Base-by-base conservation (phyloP, 2,329 filamentous ascomycete genomes). In the Sporothrix brunneoviolacea region DNA sequence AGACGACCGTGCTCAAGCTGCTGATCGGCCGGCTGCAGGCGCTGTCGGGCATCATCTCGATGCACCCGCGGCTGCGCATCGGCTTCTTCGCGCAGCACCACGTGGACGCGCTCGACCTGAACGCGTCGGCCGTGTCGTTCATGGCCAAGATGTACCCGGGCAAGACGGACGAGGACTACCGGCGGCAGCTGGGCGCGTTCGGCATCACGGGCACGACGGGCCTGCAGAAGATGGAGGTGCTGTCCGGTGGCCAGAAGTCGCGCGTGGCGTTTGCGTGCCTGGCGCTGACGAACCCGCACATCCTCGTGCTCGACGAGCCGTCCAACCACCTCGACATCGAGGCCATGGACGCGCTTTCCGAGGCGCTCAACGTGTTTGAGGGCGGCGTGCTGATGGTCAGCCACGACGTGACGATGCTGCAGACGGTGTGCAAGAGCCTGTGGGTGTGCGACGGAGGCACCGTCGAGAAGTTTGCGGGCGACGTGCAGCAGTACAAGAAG, bases 21-120 rank as follows among this genome's bases (percentile, higher is more conserved):
- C 83, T 98, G 54, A 95, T 93, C 57, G 88, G 89, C 56, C 88
- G 88, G 61, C 78, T 98, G 21, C 69, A 81, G 51, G 82, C 93
- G 4, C 82, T 83, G 0, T 76, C 80, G 48, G 93, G 93, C 58
- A 64, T 95, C 51, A 95, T 98, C 57, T 90, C 88, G 7, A 84
- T 90, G 61, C 84, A 98, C 67, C 84, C 93, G 30, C 83, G 93
- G 50, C 77, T 98, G 43, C 84, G 93, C 42, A 79, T 98, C 55
- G 93, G 93, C 39, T 98, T 94, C 80, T 98, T 98, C 64, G 93
- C 93, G 4, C 93, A 98, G 70, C 93, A 98, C 68, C 93, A 98
- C 74, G 90, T 98, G 58, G 93, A 98, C 67, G 91, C 91, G 12
- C 77, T 98, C 41, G 93, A 98, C 66, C 76, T 98, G 58, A 93